Conservation (phyloP, 352 stramenopile genomes). For the Peronospora belbahrii region DNA sequence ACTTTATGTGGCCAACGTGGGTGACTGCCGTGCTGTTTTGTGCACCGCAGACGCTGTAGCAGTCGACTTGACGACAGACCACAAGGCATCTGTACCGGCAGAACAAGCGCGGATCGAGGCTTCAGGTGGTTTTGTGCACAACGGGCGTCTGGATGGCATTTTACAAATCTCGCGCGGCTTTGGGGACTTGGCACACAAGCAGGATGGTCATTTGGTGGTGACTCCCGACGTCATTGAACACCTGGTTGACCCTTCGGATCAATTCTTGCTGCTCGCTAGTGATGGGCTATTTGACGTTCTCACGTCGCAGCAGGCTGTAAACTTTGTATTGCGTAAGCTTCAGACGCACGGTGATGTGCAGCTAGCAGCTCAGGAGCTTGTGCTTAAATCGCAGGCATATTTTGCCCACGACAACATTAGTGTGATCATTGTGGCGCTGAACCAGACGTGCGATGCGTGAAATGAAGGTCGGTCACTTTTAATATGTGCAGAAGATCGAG, state of each 20-base stretch:
- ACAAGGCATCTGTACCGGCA: slow-evolving; percentile 73
- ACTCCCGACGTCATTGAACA: slow-evolving; percentile 78
- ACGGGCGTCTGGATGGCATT: slow-evolving; percentile 82
- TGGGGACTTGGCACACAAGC: slow-evolving; percentile 85
- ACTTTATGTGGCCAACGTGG: slow-evolving; percentile 84
- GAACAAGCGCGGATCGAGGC: slow-evolving; percentile 79
- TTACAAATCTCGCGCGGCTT: slow-evolving; percentile 84
- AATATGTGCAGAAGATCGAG: slow-evolving; percentile 7
- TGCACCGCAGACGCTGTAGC: slow-evolving; percentile 63
- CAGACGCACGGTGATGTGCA: slow-evolving; percentile 85
- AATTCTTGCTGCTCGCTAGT: slow-evolving; percentile 88
- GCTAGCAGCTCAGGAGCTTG: slow-evolving; percentile 77
- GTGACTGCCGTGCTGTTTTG: slow-evolving; percentile 86
- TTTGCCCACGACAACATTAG: slow-evolving; percentile 89
- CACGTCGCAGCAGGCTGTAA: slow-evolving; percentile 85
- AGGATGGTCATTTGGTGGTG: slow-evolving; percentile 77
- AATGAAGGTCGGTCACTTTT: slow-evolving; percentile 19
- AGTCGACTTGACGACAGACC: slow-evolving; percentile 78
- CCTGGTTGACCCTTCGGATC: slow-evolving; percentile 50
- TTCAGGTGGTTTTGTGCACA: slow-evolving; percentile 82
- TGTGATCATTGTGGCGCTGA: slow-evolving; percentile 81
- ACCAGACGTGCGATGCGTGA: slow-evolving; percentile 47
- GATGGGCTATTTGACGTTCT: slow-evolving; percentile 90
- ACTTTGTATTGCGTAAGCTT: slow-evolving; percentile 87
- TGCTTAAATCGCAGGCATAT: slow-evolving; percentile 84